phyloP scores from a whole-genome alignment of 495 filamentous ascomycete genomes.

The Cercophora newfieldiana region DNA sequence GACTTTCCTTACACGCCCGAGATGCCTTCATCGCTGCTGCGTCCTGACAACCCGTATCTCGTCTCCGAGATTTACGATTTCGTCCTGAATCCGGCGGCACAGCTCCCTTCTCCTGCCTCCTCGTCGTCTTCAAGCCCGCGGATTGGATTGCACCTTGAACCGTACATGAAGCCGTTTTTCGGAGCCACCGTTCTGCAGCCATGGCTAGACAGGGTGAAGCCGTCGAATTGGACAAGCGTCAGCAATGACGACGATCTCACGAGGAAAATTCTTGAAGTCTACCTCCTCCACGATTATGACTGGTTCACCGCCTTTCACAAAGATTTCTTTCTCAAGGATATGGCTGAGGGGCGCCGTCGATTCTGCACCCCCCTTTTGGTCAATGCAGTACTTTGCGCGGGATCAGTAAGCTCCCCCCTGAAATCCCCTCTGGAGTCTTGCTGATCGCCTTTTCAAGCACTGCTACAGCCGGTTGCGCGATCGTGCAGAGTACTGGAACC shows the following conservation, averaged over 20 bases:
- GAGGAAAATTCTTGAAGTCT: slow-evolving; percentile 36
- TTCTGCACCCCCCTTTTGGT: slow-evolving; percentile 43
- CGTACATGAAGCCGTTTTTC: slow-evolving; percentile 40
- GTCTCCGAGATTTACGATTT: slow-evolving; percentile 40
- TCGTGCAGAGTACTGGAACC: slow-evolving; percentile 41
- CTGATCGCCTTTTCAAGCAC: slow-evolving; percentile 23
- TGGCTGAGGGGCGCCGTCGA: slow-evolving; percentile 29
- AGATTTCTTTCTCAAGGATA: slow-evolving; percentile 40
- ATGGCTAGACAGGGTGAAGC: slow-evolving; percentile 29
- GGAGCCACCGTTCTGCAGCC: slow-evolving; percentile 36
- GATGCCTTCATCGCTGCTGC: slow-evolving; percentile 38
- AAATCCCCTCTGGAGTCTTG: not conserved
- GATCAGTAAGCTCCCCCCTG: slow-evolving; percentile 38
- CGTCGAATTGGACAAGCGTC: slow-evolving; percentile 41
- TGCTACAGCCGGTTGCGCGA: slow-evolving; percentile 32
- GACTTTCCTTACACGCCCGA: slow-evolving; percentile 42
- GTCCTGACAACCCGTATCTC: slow-evolving; percentile 38
- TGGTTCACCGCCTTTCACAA: slow-evolving; percentile 40
- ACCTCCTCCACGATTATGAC: slow-evolving; percentile 41
- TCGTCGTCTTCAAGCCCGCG: slow-evolving; percentile 7
- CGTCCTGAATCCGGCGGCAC: slow-evolving; percentile 2
- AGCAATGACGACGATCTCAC: slow-evolving; percentile 36
- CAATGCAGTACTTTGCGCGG: slow-evolving; percentile 37
- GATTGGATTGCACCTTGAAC: slow-evolving; percentile 23
- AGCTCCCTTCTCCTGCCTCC: not conserved